A percentile compares a stretch with the other conserved stretches of the same genome.
phyloP scores from a whole-genome alignment of 805 yeast species.

The Jamesozyma gamospora region DNA sequence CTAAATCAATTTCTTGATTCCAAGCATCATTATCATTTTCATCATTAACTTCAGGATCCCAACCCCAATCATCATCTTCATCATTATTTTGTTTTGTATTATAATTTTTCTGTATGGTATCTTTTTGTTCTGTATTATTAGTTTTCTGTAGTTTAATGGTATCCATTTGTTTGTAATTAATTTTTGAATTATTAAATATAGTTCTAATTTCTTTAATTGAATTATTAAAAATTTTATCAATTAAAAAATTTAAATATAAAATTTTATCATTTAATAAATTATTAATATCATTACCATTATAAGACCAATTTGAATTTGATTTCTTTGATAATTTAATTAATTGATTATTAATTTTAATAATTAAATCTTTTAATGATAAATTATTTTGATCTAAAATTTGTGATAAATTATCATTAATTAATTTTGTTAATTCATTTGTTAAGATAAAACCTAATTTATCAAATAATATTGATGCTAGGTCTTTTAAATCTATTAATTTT shows the following conservation, averaged over 20 bases:
- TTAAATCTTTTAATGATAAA: constrained; percentile 4
- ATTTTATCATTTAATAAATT: constrained; percentile 16
- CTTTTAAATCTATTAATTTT: neutral
- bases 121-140: neutral
- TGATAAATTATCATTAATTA: constrained; percentile 16
- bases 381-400: constrained; percentile 10
- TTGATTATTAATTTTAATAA: constrained; percentile 6
- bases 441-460: constrained; percentile 13
- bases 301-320: constrained; percentile 8
- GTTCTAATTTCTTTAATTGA: constrained; percentile 11
- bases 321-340: constrained; percentile 8
- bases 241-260: constrained; percentile 15
- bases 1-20: constrained; percentile 11
- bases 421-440: constrained; percentile 17
- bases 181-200: constrained; percentile 8
- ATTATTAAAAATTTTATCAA: constrained; percentile 20
- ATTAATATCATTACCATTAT: constrained; percentile 11
- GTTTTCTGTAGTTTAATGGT: neutral
- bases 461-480: neutral
- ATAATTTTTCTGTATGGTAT: neutral
- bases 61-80: constrained; percentile 16
- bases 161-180: neutral
- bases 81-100: neutral
- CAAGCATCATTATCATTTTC: constrained; percentile 3
- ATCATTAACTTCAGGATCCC: constrained; percentile 13